Evolutionary conservation across 345 rosid genomes (phyloP).

Genomic region (Eucalyptus pauciflora): DNA sequence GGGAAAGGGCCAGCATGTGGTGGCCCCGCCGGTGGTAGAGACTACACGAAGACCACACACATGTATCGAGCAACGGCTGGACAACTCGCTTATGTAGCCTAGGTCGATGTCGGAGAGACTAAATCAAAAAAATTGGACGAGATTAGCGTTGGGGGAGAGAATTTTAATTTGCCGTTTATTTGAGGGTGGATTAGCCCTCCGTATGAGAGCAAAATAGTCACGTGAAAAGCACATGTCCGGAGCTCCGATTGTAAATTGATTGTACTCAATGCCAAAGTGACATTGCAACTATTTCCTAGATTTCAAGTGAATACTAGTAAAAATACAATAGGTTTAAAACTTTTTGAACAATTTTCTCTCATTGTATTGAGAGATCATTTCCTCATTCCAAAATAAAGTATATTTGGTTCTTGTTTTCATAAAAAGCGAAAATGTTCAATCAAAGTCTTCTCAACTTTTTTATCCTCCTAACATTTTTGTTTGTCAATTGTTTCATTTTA

Average conservation of each 20-base stretch:
- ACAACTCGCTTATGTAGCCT: neutral
- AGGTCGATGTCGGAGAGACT: neutral
- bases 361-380: neutral
- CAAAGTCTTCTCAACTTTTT: neutral
- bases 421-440: too few relatives aligned
- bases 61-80: neutral
- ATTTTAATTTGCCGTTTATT: neutral
- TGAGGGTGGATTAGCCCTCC: neutral
- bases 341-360: too few relatives aligned
- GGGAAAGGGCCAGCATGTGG: neutral
- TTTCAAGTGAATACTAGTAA: neutral
- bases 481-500: neutral
- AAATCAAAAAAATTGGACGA: neutral
- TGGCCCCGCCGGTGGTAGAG: neutral
- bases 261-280: neutral
- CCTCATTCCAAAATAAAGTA: neutral
- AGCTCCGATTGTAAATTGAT: neutral
- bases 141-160: neutral
- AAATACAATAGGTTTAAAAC: fast-evolving
- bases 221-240: neutral
- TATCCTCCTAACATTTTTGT: neutral
- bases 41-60: neutral
- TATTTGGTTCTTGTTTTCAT: too few relatives aligned
- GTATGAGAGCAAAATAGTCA: neutral
- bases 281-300: neutral